Evolutionary conservation across 441 rosid genomes (phyloP), one percentile per base, ranked within the genome.

Genomic region (Populus trichocarpa): DNA sequence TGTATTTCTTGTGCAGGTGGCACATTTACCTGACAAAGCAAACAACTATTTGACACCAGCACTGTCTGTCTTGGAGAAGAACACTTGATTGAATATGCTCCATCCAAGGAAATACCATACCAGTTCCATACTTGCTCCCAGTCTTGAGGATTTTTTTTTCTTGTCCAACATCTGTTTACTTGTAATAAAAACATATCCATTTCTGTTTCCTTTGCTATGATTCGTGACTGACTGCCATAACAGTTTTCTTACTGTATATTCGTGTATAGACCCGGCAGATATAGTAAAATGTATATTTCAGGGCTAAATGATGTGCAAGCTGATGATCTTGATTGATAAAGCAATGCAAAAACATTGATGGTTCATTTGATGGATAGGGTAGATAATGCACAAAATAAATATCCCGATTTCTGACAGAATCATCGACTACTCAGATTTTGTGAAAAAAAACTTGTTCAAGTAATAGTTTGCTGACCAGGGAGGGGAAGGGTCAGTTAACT

Each of bases 1-100:
- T 50, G 6, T 2, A 8, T 67, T 42, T 26, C 4, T 12, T 76
- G 36, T 81, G 76, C 83, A 92, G 98, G 97, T 94, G 75, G 98
- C 99, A 23, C 99, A 96, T 88, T 83, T 94, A 80, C 99, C 99
- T 0, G 98, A 92, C 84, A 96, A 96, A 87, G 99, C 99, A 26
- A 96, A 96, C 82, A 96, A 94, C 86, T 96, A 96, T 86, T 82
- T 96, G 87, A 90, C 99, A 26, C 98, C 98, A 10, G 99, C 98
- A 26, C 79, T 94, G 35, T 89, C 96, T 12, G 93, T 92, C 36
- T 86, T 96, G 68, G 98, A 96, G 86, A 96, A 92, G 80, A 96
- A 96, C 86, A 96, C 97, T 30, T 95, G 77, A 89, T 13, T 26
- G 18, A 26, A 30, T 26, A 26, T 26, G 26, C 26, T 26, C 26